Percentiles rank a stretch among this genome's conserved stretches.
phyloP scores from a whole-genome alignment of 108 stramenopile genomes.

The Cyclotella distinguenda region DNA sequence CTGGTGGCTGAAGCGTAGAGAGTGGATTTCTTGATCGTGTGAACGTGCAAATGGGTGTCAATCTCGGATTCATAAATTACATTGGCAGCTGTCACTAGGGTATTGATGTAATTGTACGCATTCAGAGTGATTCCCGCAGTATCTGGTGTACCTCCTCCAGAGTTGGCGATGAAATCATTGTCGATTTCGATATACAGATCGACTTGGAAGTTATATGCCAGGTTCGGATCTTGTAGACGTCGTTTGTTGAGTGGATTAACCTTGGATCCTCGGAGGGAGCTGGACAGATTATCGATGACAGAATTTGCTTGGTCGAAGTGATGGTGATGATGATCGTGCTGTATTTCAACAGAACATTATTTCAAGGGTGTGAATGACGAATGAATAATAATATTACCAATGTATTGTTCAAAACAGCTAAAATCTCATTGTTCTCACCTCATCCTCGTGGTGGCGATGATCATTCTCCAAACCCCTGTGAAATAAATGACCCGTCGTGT shows the following conservation, averaged over 20 bases:
- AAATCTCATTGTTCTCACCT: neutral
- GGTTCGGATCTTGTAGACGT: neutral
- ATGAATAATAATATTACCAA: neutral
- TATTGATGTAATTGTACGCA: slow-evolving; percentile 29
- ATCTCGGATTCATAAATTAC: slow-evolving; percentile 40
- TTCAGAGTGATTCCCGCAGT: neutral
- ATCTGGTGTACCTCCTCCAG: slow-evolving; percentile 13
- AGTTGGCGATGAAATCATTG: slow-evolving; percentile 4
- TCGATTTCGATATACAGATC: slow-evolving; percentile 34
- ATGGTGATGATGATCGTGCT: neutral
- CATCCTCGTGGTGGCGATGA: neutral
- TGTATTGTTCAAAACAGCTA: neutral
- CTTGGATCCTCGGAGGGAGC: slow-evolving; percentile 7
- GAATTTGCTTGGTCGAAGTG: neutral
- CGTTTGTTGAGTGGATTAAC: slow-evolving; percentile 18
- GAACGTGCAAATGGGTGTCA: slow-evolving; percentile 36
- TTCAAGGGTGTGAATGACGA: neutral
- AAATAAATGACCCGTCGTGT: neutral
- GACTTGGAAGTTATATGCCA: slow-evolving; percentile 14
- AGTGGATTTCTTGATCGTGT: slow-evolving; percentile 11
- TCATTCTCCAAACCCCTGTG: slow-evolving; percentile 1
- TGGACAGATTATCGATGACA: slow-evolving; percentile 8
- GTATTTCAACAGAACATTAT: too few species aligned
- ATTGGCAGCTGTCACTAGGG: slow-evolving; percentile 28
- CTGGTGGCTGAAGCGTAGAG: slow-evolving; percentile 2